Conservation (phyloP, 176 grass and related monocot genomes). For the Phoenix dactylifera region DNA sequence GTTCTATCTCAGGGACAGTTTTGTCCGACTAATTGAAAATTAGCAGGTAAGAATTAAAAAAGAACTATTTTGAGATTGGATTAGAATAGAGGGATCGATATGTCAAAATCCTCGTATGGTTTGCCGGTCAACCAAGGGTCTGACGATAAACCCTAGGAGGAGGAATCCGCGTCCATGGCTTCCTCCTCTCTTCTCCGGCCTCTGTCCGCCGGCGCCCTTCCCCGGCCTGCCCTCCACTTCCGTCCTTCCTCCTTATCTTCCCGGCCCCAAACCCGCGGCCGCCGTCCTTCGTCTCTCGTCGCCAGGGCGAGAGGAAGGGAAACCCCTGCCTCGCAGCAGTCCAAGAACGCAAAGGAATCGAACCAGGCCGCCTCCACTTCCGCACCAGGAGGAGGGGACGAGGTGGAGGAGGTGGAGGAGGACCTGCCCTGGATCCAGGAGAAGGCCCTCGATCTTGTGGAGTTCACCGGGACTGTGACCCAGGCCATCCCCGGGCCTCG, state of each 20-base stretch:
- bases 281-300: slow-evolving; percentile 19
- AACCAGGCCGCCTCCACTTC: background rate
- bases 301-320: slow-evolving; percentile 26
- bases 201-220: slow-evolving; percentile 20
- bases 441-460: slow-evolving; percentile 91
- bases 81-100: too few species aligned
- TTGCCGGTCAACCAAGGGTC: background rate
- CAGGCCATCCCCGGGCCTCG: slow-evolving; percentile 88
- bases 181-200: slow-evolving; percentile 24
- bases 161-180: slow-evolving; percentile 7
- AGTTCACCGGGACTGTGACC: slow-evolving; percentile 93
- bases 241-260: background rate
- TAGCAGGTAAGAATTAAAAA: too few species aligned
- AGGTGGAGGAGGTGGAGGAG: slow-evolving; percentile 81
- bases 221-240: slow-evolving; percentile 7
- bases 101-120: too few species aligned
- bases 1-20: too few species aligned
- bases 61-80: too few species aligned
- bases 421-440: slow-evolving; percentile 98
- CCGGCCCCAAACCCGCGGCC: background rate
- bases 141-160: slow-evolving; percentile 57
- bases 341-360: slow-evolving; percentile 22
- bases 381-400: slow-evolving; percentile 22
- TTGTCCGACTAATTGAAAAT: too few species aligned
- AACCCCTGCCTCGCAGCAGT: slow-evolving; percentile 20